Base-by-base conservation (phyloP, 345 rosid species). In the Laguncularia racemosa region DNA sequence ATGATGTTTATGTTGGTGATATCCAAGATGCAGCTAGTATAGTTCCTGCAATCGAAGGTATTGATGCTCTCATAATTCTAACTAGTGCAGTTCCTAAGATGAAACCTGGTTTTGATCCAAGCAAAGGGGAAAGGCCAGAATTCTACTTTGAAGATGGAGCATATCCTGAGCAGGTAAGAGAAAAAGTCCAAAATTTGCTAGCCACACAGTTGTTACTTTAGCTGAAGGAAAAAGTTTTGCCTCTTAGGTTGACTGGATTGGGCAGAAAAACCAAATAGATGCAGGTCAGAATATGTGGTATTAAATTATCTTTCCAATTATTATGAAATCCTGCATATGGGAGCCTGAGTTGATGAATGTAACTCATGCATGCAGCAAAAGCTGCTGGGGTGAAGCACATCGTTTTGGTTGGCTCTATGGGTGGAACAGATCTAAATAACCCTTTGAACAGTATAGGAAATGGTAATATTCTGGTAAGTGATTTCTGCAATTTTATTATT, bases 211-310 rank as follows among this genome's bases (percentile, higher is more conserved):
- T 4, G 52, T 45, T 46, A 23, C 53, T 54, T 33, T 54, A 3
- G 40, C 50, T 56, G 49, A 47, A 9, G 49, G 20, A 16, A 38
- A 44, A 16, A 48, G 16, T 44, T 52, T 45, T 65, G 4, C 54
- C 11, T 74, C 46, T 52, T 53, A 93, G 97, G 96, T 93, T 59
- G 99, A 93, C 57, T 93, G 99, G 99, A 79, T 83, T 64, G 99
- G 99, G 66, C 99, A 89, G 85, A 93, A 89, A 68, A 93, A 93
- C 74, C 97, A 89, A 71, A 85, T 93, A 20, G 97, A 93, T 74
- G 86, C 82, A 43, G 99, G 96, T 65, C 53, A 4, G 19, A 44
- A 6, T 12, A 33, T 33, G 6, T 9, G 11, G 7, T 33, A 33
- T 33, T 6, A 10, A 33, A 33, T 33, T 10, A 33, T 33, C 10